Percentiles rank a stretch among this genome's conserved stretches.
phyloP scores from a whole-genome alignment of 148 eudicot genomes.

The Chenopodium album region DNA sequence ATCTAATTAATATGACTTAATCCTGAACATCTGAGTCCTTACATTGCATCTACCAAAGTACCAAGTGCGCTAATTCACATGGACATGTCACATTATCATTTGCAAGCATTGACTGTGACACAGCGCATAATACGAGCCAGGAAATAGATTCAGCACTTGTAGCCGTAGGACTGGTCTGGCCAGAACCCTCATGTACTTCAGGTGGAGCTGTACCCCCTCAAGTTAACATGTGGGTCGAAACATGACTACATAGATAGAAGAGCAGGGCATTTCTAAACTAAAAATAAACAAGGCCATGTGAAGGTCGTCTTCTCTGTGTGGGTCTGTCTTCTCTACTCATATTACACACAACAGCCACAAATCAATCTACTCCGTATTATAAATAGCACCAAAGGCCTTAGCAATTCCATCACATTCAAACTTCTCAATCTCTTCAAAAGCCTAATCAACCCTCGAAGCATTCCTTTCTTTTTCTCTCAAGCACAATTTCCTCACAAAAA shows the following conservation, averaged over 20 bases:
- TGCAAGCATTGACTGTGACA: conserved; percentile 6
- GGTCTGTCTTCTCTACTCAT: background rate
- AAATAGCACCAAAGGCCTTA: background rate
- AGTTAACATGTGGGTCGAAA: conserved; percentile 8
- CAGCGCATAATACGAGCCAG: background rate
- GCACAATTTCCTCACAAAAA: background rate
- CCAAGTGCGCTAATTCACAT: background rate
- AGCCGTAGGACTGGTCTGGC: background rate
- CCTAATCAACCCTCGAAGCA: background rate
- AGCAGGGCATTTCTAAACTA: background rate
- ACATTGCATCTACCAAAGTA: background rate
- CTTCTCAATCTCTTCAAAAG: background rate
- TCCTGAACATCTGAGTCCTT: background rate
- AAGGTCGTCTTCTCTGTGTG: conserved; percentile 3
- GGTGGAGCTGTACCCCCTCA: background rate
- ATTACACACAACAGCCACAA: background rate
- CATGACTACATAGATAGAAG: background rate
- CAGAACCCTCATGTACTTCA: background rate
- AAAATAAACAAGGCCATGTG: conserved; percentile 21
- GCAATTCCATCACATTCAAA: conserved; percentile 4
- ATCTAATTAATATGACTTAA: background rate
- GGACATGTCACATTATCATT: conserved; percentile 9
- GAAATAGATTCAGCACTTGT: background rate
- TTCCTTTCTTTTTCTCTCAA: background rate
- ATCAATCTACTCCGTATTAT: background rate